These are phyloP conservation scores for Violaceomyces palustris DNA, from an alignment of 1,284 basidiomycete species.

Conservation along the genomic window DNA sequence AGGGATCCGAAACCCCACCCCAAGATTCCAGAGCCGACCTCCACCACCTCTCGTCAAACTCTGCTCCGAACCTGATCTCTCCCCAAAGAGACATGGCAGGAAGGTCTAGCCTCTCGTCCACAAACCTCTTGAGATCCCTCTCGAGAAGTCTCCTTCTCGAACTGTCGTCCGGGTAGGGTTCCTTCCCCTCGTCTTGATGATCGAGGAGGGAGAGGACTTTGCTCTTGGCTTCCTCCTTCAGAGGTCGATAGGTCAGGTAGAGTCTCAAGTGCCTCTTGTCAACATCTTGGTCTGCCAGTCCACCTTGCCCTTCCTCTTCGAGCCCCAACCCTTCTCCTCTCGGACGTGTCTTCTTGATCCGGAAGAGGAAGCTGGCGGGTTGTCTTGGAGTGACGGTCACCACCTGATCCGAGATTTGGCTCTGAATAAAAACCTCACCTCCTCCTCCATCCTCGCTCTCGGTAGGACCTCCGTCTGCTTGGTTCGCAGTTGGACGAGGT, in stretches of 20 bases:
- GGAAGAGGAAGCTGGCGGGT: conserved; percentile 39
- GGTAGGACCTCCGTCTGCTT: not conserved
- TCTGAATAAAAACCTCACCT: not conserved
- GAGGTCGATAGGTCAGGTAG: conserved; percentile 24
- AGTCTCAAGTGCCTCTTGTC: no score
- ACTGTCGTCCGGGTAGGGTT: conserved; percentile 1
- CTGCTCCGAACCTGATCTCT: conserved; percentile 3
- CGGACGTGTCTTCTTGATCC: conserved; percentile 9
- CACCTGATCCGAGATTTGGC: conserved; percentile 7
- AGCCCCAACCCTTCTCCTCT: not conserved
- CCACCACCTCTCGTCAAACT: conserved; percentile 20
- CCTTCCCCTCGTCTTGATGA: not conserved
- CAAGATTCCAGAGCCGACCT: conserved; percentile 5
- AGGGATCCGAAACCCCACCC: no score
- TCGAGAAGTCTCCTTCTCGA: conserved; percentile 6
- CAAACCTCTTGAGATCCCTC: conserved; percentile 9
- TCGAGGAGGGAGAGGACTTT: conserved; percentile 4
- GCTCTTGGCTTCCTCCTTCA: conserved; percentile 29
- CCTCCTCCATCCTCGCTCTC: not conserved
- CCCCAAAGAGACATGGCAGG: conserved; percentile 21
- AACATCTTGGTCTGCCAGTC: no score
- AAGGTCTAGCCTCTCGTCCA: conserved; percentile 16
- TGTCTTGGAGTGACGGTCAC: conserved; percentile 32
- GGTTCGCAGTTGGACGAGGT: no score
- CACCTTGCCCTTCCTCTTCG: not conserved